These are phyloP conservation scores for Ilyonectria robusta DNA, from an alignment of 2,329 filamentous ascomycete species.

Conservation along the genomic window DNA sequence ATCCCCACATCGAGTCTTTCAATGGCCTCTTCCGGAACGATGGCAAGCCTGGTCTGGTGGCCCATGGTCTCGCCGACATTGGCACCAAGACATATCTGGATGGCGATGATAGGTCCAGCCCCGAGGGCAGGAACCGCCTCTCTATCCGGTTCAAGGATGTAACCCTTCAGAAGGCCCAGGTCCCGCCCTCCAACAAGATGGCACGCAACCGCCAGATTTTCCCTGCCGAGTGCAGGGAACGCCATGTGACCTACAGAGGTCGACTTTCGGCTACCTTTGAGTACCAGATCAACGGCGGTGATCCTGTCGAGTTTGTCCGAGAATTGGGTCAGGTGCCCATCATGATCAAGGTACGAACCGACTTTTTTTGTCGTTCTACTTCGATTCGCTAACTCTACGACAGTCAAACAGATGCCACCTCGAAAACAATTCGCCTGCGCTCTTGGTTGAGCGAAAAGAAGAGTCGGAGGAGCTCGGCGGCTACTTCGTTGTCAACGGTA, in stretches of 20 bases:
- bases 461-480: conserved; percentile 96
- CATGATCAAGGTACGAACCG: conserved; percentile 84
- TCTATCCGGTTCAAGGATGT: conserved; percentile 85
- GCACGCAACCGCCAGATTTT: conserved; percentile 87
- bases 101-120: conserved; percentile 75
- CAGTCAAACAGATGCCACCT: conserved; percentile 93
- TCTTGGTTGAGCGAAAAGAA: conserved; percentile 89
- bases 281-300: conserved; percentile 88
- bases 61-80: conserved; percentile 87
- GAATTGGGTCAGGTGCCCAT: conserved; percentile 92
- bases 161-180: conserved; percentile 83
- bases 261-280: conserved; percentile 87
- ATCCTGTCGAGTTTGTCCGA: conserved; percentile 84
- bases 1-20: conserved; percentile 96
- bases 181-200: conserved; percentile 88
- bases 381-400: conserved; percentile 33
- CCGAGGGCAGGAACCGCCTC: conserved; percentile 78
- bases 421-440: conserved; percentile 84
- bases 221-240: conserved; percentile 93
- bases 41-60: conserved; percentile 72
- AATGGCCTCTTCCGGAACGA: conserved; percentile 86
- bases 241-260: conserved; percentile 92
- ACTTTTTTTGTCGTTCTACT: not conserved
- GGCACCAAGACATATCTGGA: conserved; percentile 91
- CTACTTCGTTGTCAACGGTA: conserved; percentile 98